Evolutionary conservation across 495 filamentous ascomycete genomes (phyloP).

Genomic region (Neurospora intermedia): DNA sequence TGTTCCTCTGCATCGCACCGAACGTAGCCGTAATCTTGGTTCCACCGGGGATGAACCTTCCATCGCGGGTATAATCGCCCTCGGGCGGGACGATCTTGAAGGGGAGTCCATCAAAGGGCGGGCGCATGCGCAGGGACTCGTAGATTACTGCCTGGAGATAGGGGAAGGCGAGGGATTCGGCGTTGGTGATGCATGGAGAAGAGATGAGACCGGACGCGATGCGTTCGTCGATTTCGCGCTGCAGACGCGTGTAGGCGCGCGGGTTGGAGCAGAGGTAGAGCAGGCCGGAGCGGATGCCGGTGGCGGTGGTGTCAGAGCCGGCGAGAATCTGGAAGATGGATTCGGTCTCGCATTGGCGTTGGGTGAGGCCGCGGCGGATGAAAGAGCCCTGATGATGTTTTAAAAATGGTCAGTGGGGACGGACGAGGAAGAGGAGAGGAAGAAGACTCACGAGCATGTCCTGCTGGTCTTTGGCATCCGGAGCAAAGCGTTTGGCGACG

Average conservation of each 20-base stretch:
- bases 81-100: slow-evolving; percentile 37
- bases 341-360: slow-evolving; percentile 24
- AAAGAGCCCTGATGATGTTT: slow-evolving; percentile 20
- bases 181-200: slow-evolving; percentile 19
- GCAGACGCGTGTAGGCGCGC: slow-evolving; percentile 38
- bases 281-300: slow-evolving; percentile 46
- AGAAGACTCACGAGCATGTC: slow-evolving; percentile 30
- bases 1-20: slow-evolving; percentile 21
- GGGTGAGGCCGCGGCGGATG: slow-evolving; percentile 20
- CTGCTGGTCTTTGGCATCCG: slow-evolving; percentile 12
- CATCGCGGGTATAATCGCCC: slow-evolving; percentile 37
- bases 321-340: slow-evolving; percentile 41
- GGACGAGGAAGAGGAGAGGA: neutral
- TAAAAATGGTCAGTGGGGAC: slow-evolving; percentile 10
- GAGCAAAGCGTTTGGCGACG: slow-evolving; percentile 24
- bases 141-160: slow-evolving; percentile 42
- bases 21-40: slow-evolving; percentile 41
- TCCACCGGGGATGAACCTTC: slow-evolving; percentile 40
- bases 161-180: slow-evolving; percentile 29
- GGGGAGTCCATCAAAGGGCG: slow-evolving; percentile 24
- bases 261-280: slow-evolving; percentile 39
- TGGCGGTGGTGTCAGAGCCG: slow-evolving; percentile 55
- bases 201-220: slow-evolving; percentile 22
- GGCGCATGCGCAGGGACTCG: slow-evolving; percentile 39
- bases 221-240: slow-evolving; percentile 44